These are phyloP conservation scores for Cercophora scortea DNA, from an alignment of 495 filamentous ascomycete species.

Conservation along the genomic window DNA sequence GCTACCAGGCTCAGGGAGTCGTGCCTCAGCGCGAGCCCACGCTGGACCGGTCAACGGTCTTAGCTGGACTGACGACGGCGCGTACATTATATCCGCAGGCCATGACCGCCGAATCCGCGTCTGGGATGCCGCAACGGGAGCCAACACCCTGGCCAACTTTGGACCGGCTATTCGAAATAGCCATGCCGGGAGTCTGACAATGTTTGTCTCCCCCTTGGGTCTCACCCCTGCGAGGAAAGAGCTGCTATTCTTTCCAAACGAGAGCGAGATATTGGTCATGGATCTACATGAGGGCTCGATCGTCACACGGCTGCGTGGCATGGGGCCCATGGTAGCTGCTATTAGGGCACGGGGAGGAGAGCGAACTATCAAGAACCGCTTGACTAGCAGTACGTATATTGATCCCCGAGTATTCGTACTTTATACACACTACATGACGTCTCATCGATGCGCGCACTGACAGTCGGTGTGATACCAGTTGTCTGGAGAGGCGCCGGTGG, in stretches of 20 bases:
- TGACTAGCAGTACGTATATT: constrained; percentile 40
- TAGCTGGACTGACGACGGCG: constrained; percentile 72
- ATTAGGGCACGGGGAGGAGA: constrained; percentile 27
- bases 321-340: constrained; percentile 42
- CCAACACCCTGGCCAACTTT: constrained; percentile 77
- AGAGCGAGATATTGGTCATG: constrained; percentile 67
- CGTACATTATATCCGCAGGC: constrained; percentile 65
- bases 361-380: constrained; percentile 45
- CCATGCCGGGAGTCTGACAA: constrained; percentile 53
- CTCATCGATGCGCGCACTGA: no score
- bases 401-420: background rate
- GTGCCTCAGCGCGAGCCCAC: constrained; percentile 57
- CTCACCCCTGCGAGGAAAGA: constrained; percentile 46
- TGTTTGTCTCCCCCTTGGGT: constrained; percentile 51
- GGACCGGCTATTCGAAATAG: constrained; percentile 69
- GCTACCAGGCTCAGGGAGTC: constrained; percentile 25
- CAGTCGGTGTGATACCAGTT: constrained; percentile 20
- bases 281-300: constrained; percentile 68
- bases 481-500: constrained; percentile 57
- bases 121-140: constrained; percentile 72
- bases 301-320: constrained; percentile 57
- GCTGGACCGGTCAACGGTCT: constrained; percentile 72
- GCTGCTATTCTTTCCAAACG: constrained; percentile 68
- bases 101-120: constrained; percentile 77
- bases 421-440: background rate